Evolutionary conservation across 257 asterid species (phyloP), one percentile per base, ranked within the genome.

Genomic region (Rauvolfia tetraphylla): DNA sequence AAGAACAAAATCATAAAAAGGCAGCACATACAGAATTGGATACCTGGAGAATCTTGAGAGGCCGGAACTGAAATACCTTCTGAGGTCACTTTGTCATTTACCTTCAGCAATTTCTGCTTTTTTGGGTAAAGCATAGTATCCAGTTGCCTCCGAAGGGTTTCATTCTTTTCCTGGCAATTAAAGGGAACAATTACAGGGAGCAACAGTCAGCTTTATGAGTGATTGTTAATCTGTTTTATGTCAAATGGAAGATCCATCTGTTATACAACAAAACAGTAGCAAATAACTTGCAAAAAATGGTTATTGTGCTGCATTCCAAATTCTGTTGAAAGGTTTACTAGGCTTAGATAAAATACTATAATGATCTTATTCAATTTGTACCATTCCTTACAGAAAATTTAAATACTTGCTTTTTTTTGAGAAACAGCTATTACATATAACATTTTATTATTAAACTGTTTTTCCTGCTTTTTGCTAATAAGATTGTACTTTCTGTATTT

Each of bases 1-100:
- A 34, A 0, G 46, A 7, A 36, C 39, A 4, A 58, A 25, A 33
- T 17, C 4, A 44, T 18, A 31, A 65, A 33, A 31, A 65, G 27
- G 27, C 15, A 65, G 25, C 44, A 65, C 7, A 34, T 53, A 65
- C 44, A 65, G 29, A 34, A 65, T 34, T 29, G 15, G 12, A 72
- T 89, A 93, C 96, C 96, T 85, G 97, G 89, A 61, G 98, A 89
- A 84, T 81, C 92, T 79, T 84, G 89, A 72, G 88, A 85, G 69
- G 48, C 46, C 79, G 41, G 69, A 76, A 23, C 67, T 27, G 90
- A 81, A 59, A 84, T 75, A 79, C 88, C 81, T 88, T 82, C 96
- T 68, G 84, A 72, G 72, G 61, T 80, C 62, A 81, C 77, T 56
- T 68, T 48, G 65, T 86, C 92, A 81, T 78, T 85, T 46, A 81